Percentiles rank a stretch among this genome's conserved stretches.
Evolutionary conservation across 2,329 filamentous ascomycete genomes (phyloP).

Genomic region (Cladosporium phlei): DNA sequence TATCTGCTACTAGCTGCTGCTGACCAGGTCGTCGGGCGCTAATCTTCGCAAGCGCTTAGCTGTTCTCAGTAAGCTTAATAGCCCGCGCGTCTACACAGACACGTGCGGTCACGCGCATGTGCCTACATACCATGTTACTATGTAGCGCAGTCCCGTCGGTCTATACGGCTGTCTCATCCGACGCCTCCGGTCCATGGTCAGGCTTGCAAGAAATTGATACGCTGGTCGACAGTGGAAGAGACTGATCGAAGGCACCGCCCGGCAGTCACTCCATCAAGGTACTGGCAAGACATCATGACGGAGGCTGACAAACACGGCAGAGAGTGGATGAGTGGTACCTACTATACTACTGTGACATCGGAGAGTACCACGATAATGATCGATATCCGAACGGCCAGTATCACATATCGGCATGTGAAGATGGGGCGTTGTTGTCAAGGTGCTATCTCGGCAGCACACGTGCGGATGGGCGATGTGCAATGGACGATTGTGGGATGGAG

Average conservation of each 20-base stretch:
- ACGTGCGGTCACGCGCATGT: conserved; percentile 12
- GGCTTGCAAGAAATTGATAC: no score
- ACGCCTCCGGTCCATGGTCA: conserved; percentile 1
- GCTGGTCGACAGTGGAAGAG: no score
- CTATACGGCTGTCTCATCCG: conserved; percentile 7
- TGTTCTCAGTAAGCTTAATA: conserved; percentile 6
- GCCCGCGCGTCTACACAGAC: conserved; percentile 11
- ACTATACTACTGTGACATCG: neutral
- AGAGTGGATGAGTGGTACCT: no score
- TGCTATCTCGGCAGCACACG: conserved; percentile 7
- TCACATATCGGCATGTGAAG: conserved; percentile 3
- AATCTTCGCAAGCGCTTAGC: conserved; percentile 10
- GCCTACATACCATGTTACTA: neutral
- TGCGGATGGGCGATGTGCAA: neutral
- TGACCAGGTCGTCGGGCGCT: conserved; percentile 11
- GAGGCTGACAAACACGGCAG: no score
- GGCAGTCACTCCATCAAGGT: neutral
- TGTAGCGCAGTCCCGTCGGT: neutral
- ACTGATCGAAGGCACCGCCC: neutral
- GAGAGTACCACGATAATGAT: no score
- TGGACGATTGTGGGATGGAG: conserved; percentile 9
- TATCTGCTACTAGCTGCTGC: conserved; percentile 13
- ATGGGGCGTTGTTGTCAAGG: conserved; percentile 6
- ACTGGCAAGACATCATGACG: neutral
- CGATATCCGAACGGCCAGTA: neutral